phyloP scores from a whole-genome alignment of 228 moss, liverwort and hornwort species.

The Sphagnum fallax region DNA sequence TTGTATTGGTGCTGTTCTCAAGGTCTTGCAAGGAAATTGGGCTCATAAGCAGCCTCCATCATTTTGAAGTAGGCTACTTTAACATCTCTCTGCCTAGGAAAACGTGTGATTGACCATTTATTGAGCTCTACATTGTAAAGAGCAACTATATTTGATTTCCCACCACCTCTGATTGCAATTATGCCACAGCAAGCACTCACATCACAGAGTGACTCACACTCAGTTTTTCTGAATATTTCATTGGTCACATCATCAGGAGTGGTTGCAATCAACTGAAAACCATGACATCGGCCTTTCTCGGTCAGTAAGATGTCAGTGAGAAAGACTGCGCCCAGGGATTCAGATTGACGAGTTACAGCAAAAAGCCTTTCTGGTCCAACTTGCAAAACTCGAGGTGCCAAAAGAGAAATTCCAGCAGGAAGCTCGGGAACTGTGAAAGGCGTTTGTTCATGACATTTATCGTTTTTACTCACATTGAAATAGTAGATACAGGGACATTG shows the following conservation, averaged over 20 bases:
- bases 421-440: conserved; percentile 8
- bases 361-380: conserved; percentile 30
- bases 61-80: conserved; percentile 28
- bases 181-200: conserved; percentile 28
- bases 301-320: neutral
- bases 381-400: conserved; percentile 45
- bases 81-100: conserved; percentile 20
- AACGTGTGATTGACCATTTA: conserved; percentile 33
- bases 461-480: conserved; percentile 32
- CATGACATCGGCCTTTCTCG: conserved; percentile 27
- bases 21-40: conserved; percentile 28
- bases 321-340: too few species aligned
- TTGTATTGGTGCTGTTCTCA: neutral
- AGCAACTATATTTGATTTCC: conserved; percentile 23
- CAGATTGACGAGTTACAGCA: conserved; percentile 26
- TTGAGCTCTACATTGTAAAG: conserved; percentile 23
- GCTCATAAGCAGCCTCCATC: conserved; percentile 42
- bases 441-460: too few species aligned
- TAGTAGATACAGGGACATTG: conserved; percentile 15
- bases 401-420: conserved; percentile 17
- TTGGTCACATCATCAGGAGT: conserved; percentile 29
- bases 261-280: conserved; percentile 32
- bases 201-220: conserved; percentile 9
- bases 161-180: conserved; percentile 36
- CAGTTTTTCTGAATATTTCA: conserved; percentile 14